Evolutionary conservation across 192 early-diverging fungal genomes (phyloP).

Genomic region (Coemansia sp.): DNA sequence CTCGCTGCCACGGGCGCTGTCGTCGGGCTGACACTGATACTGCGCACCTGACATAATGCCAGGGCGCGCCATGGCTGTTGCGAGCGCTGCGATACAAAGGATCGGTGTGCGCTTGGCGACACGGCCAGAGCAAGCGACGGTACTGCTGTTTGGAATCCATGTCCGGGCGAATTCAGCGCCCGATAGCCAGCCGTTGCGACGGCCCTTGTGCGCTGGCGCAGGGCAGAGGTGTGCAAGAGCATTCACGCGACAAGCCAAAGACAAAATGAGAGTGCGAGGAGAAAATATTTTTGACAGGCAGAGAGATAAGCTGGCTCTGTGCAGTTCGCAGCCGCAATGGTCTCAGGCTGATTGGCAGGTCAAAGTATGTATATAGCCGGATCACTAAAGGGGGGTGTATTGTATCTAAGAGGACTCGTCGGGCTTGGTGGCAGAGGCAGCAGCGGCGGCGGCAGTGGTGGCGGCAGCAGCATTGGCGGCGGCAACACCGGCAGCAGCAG

Average conservation of each 20-base stretch:
- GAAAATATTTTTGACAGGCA: too few species aligned
- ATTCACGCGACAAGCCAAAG: not conserved
- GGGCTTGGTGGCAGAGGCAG: not conserved
- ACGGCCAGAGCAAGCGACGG: not conserved
- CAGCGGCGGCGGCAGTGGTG: not conserved
- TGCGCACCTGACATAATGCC: not conserved
- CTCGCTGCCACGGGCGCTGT: not conserved
- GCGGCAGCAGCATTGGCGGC: not conserved
- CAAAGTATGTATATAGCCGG: not conserved
- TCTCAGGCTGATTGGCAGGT: not conserved
- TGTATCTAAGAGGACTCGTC: constrained; percentile 4
- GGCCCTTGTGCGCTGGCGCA: not conserved
- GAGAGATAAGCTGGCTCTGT: too few species aligned
- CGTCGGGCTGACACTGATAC: constrained; percentile 21
- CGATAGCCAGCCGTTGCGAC: not conserved
- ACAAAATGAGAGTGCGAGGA: not conserved
- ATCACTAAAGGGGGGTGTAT: not conserved
- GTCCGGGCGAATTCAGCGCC: not conserved
- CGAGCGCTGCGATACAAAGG: not conserved
- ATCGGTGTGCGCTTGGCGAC: not conserved
- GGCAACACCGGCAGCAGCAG: not conserved
- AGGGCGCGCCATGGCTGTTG: not conserved
- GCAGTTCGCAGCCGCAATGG: not conserved
- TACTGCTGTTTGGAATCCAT: not conserved
- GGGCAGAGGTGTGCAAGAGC: not conserved